Evolutionary conservation across 106 monocot genomes (phyloP), one percentile per base, ranked within the genome.

Genomic region (Triglochin maritima): DNA sequence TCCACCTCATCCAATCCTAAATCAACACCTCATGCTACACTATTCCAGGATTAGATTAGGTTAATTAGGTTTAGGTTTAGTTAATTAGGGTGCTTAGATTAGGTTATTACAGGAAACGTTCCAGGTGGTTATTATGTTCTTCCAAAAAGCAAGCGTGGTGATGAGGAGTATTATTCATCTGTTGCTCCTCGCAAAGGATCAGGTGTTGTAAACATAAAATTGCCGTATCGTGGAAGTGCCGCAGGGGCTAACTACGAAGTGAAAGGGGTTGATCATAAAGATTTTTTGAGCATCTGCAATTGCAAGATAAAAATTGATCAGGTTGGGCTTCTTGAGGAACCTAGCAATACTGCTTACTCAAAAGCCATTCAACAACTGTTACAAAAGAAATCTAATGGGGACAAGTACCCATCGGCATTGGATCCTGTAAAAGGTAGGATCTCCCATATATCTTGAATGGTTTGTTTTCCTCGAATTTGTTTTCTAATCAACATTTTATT

Each of bases 111-210:
- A n/a, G n/a, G n/a, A n/a, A 74, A 81, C 60, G 54, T 71, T 67
- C 74, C 71, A 56, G 75, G 74, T 70, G 87, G 89, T 57, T 83
- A 90, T 72, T 91, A 83, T 65, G 73, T 96, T 71, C 60, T 46
- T 58, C 96, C 88, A 17, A 96, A 96, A 79, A 83, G 88, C 80
- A 96, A 91, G 72, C 83, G 96, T 56, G 83, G 76, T 14, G 85
- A 82, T 71, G 90, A 87, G 7, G 95, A 96, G 3, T 91, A 84
- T 70, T 74, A 79, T 73, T 67, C 83, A 57, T 83, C 90, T 50
- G 46, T 63, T 17, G 76, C 68, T 73, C 74, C 87, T 50, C 83
- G 96, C 9, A 90, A 82, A 71, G 81, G 76, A 58, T 76, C 87
- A 64, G 90, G 96, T 65, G 72, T 55, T 9, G 57, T 96, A 58